phyloP scores from a whole-genome alignment of 495 filamentous ascomycete species.

The Penicillium cataractarum region DNA sequence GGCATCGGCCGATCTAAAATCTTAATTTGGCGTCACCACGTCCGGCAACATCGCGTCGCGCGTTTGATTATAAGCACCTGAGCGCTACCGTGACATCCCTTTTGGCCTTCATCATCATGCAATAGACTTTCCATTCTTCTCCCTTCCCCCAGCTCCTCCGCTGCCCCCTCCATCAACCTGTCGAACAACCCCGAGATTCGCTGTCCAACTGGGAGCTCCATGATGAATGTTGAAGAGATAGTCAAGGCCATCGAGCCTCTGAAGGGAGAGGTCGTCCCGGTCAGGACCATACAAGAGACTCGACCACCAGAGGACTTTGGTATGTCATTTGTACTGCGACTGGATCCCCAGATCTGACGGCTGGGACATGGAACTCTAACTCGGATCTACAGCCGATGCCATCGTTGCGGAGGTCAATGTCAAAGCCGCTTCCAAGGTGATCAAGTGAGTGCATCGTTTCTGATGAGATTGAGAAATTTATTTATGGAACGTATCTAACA shows the following conservation, averaged over 20 bases:
- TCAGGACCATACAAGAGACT: conserved; percentile 48
- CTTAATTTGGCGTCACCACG: conserved; percentile 17
- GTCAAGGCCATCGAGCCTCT: conserved; percentile 34
- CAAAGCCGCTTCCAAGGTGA: conserved; percentile 49
- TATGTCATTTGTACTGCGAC: conserved; percentile 19
- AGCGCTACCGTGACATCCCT: not conserved
- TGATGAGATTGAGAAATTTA: not conserved
- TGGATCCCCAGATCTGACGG: not conserved
- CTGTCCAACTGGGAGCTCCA: not conserved
- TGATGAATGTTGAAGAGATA: conserved; percentile 33
- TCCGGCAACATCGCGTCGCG: conserved; percentile 8
- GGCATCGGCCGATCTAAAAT: conserved; percentile 22
- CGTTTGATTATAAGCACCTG: not conserved
- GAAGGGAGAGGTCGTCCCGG: conserved; percentile 36
- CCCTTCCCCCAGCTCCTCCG: not conserved
- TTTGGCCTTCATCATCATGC: not conserved
- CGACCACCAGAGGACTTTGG: conserved; percentile 44
- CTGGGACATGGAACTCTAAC: conserved; percentile 9
- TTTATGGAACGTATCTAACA: not conserved
- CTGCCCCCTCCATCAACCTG: not conserved
- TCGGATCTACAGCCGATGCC: conserved; percentile 37
- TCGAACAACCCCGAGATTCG: not conserved
- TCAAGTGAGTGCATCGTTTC: conserved; percentile 41
- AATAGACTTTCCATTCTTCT: not conserved
- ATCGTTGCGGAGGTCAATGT: conserved; percentile 49